phyloP scores from a whole-genome alignment of 192 early-diverging fungal genomes.

The Umbelopsis sp. region DNA sequence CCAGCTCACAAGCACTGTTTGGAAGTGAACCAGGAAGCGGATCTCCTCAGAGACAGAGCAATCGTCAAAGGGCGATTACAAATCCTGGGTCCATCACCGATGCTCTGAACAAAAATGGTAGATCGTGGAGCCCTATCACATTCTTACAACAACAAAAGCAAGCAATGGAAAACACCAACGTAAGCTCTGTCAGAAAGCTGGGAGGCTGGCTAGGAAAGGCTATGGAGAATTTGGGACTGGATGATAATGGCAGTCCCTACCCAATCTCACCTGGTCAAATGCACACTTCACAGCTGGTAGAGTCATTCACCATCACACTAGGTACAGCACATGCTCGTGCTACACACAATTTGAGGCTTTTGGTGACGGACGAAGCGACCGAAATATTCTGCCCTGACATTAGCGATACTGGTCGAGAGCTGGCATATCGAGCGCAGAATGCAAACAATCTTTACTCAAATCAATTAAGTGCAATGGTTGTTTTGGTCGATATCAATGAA shows the following conservation, averaged over 20 bases:
- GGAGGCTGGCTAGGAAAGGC: slow-evolving; percentile 66
- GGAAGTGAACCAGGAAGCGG: neutral
- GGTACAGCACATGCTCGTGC: slow-evolving; percentile 75
- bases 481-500: slow-evolving; percentile 40
- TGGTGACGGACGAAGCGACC: slow-evolving; percentile 49
- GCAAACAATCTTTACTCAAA: slow-evolving; percentile 65
- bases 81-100: neutral
- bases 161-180: slow-evolving; percentile 45
- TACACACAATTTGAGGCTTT: slow-evolving; percentile 69
- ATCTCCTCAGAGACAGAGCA: neutral
- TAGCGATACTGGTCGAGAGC: slow-evolving; percentile 48
- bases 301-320: slow-evolving; percentile 72
- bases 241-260: slow-evolving; percentile 45
- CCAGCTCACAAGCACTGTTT: neutral
- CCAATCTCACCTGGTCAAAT: slow-evolving; percentile 8
- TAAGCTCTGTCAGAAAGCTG: slow-evolving; percentile 51
- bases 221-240: slow-evolving; percentile 63
- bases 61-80: neutral
- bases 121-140: slow-evolving; percentile 51
- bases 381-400: slow-evolving; percentile 45
- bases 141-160: slow-evolving; percentile 60
- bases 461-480: slow-evolving; percentile 61
- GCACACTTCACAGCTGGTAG: slow-evolving; percentile 54
- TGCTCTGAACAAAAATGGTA: slow-evolving; percentile 12
- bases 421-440: slow-evolving; percentile 71